phyloP scores from a whole-genome alignment of 805 yeast species.

The Candida ipomoeae region DNA sequence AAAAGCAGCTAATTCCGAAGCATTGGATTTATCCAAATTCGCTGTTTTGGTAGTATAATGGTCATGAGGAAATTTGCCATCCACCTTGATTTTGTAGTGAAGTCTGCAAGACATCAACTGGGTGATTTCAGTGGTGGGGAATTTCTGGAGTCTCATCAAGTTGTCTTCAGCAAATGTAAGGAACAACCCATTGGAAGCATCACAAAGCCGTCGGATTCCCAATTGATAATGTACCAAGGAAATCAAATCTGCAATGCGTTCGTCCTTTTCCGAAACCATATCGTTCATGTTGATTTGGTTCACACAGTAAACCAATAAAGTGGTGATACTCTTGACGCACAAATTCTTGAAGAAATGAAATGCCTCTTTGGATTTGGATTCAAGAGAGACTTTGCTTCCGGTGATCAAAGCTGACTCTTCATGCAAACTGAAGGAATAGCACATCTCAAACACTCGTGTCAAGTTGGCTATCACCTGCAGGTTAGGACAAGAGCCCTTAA shows the following conservation, averaged over 20 bases:
- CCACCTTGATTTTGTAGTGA: slow-evolving; percentile 59
- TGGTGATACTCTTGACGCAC: slow-evolving; percentile 34
- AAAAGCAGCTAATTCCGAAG: slow-evolving; percentile 41
- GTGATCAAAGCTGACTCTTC: slow-evolving; percentile 47
- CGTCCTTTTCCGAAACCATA: slow-evolving; percentile 16
- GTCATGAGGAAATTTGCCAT: slow-evolving; percentile 58
- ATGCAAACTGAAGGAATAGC: slow-evolving; percentile 48
- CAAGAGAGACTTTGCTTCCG: slow-evolving; percentile 37
- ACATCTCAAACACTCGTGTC: slow-evolving; percentile 34
- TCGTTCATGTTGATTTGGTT: slow-evolving; percentile 3
- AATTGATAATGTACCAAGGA: slow-evolving; percentile 67
- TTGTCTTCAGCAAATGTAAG: slow-evolving; percentile 55
- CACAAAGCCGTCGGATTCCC: slow-evolving; percentile 69
- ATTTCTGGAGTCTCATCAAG: slow-evolving; percentile 43
- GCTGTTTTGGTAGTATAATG: slow-evolving; percentile 46
- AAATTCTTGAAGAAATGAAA: slow-evolving; percentile 45
- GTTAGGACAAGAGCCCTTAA: slow-evolving; percentile 10
- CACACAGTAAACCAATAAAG: slow-evolving; percentile 37
- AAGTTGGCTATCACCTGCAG: slow-evolving; percentile 19
- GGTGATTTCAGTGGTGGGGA: slow-evolving; percentile 61
- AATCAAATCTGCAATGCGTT: slow-evolving; percentile 40
- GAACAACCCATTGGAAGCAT: slow-evolving; percentile 56
- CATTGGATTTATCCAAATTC: slow-evolving; percentile 25
- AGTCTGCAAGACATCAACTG: slow-evolving; percentile 79
- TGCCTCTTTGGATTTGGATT: slow-evolving; percentile 39